These are phyloP conservation scores for Phylloporus sp. DNA, from an alignment of 768 basidiomycete species.

Conservation along the genomic window DNA sequence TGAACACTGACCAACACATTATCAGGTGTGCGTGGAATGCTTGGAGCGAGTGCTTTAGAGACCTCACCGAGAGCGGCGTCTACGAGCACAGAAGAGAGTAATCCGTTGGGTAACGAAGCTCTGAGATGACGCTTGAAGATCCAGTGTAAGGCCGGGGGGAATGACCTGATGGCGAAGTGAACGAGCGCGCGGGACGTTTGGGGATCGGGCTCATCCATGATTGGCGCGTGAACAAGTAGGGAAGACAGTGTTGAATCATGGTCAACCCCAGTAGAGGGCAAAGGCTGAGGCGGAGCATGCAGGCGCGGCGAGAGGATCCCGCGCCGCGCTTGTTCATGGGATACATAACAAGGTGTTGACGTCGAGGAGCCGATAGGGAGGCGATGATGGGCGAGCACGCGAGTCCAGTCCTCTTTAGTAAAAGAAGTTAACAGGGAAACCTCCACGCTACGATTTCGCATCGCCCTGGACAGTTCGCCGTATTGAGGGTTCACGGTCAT, in stretches of 20 bases:
- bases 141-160: conserved; percentile 8
- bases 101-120: conserved; percentile 5
- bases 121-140: conserved; percentile 23
- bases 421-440: conserved; percentile 46
- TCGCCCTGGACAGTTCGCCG: conserved; percentile 94
- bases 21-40: conserved; percentile 6
- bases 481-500: conserved; percentile 90
- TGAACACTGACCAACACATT: conserved; percentile 29
- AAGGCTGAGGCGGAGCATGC: neutral
- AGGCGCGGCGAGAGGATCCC: conserved; percentile 12
- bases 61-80: conserved; percentile 12
- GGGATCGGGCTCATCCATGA: conserved; percentile 18
- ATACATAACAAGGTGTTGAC: conserved; percentile 6
- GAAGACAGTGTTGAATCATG: conserved; percentile 45
- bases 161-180: conserved; percentile 25
- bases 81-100: conserved; percentile 17
- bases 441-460: conserved; percentile 96
- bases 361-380: conserved; percentile 34
- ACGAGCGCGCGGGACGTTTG: conserved; percentile 20
- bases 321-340: conserved; percentile 24
- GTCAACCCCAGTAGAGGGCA: conserved; percentile 41
- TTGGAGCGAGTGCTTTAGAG: conserved; percentile 11
- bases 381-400: conserved; percentile 45
- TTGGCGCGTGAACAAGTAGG: conserved; percentile 38
- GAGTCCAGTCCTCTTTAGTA: conserved; percentile 41